Percentiles rank a stretch among this genome's conserved stretches.
phyloP scores from a whole-genome alignment of 805 yeast genomes.

The Teunomyces pallodes region DNA sequence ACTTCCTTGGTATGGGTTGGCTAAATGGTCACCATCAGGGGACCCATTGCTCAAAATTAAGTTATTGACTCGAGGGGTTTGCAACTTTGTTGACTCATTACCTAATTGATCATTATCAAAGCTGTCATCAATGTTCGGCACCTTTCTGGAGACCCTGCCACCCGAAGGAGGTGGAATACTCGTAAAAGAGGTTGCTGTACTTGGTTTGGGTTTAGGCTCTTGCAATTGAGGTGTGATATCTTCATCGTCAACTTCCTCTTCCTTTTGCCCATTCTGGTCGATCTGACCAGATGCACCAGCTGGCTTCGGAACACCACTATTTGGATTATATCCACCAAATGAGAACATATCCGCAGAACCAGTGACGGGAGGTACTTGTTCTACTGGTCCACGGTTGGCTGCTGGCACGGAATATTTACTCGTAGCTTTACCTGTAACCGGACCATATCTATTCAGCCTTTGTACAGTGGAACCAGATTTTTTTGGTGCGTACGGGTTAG shows the following conservation, averaged over 20 bases:
- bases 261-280: slow-evolving; percentile 1
- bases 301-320: not conserved
- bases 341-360: slow-evolving; percentile 3
- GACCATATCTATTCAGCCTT: slow-evolving; percentile 26
- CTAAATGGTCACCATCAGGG: slow-evolving; percentile 13
- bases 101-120: slow-evolving; percentile 21
- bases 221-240: not conserved
- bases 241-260: not conserved
- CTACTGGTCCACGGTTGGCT: not conserved
- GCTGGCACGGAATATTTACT: slow-evolving; percentile 1
- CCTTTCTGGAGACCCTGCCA: not conserved
- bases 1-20: slow-evolving; percentile 26
- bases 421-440: slow-evolving; percentile 13
- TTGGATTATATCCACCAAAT: not conserved
- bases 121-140: slow-evolving; percentile 30
- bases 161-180: not conserved
- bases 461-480: slow-evolving; percentile 10
- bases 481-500: slow-evolving; percentile 40
- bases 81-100: slow-evolving; percentile 6
- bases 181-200: not conserved
- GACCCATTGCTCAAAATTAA: slow-evolving; percentile 2
- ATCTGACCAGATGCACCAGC: not conserved
- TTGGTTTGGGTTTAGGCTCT: not conserved
- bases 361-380: not conserved
- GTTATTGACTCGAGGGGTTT: slow-evolving; percentile 10